Conservation (phyloP, 78 protist genomes). For the Dictyostelium firmibasis region DNA sequence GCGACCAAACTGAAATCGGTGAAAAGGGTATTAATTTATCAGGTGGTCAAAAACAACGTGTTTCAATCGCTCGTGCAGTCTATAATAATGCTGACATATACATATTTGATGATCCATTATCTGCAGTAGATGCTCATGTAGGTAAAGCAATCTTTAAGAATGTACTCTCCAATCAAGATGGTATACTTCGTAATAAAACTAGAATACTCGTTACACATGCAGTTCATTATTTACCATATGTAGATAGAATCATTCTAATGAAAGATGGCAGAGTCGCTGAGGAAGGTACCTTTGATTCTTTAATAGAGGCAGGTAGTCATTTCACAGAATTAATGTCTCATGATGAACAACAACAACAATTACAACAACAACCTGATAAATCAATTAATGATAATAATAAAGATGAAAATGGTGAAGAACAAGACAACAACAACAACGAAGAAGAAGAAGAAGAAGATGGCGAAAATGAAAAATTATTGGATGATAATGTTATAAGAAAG, state of each 20-base stretch:
- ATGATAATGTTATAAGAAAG: background rate
- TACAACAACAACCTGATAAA: background rate
- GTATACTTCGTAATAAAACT: conserved; percentile 71
- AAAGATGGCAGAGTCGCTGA: conserved; percentile 86
- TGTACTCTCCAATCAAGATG: conserved; percentile 61
- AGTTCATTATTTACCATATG: conserved; percentile 70
- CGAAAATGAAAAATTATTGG: background rate
- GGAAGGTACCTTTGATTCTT: conserved; percentile 73
- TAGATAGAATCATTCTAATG: conserved; percentile 77
- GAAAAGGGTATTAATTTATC: conserved; percentile 94
- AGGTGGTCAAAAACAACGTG: conserved; percentile 99
- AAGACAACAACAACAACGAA: background rate
- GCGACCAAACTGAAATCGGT: conserved; percentile 95
- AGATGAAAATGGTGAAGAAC: background rate
- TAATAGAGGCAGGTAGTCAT: conserved; percentile 48
- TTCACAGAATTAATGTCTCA: conserved; percentile 59
- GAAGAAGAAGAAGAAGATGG: background rate
- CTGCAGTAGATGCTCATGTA: conserved; percentile 94
- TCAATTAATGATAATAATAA: background rate
- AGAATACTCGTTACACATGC: conserved; percentile 91
- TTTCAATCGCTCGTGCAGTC: conserved; percentile 97
- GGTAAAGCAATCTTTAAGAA: conserved; percentile 83
- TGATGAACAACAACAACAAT: conserved; percentile 9
- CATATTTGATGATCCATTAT: conserved; percentile 90
- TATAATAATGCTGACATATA: conserved; percentile 88